phyloP scores from a whole-genome alignment of 768 basidiomycete genomes.

The Xerocomus spinulosus region DNA sequence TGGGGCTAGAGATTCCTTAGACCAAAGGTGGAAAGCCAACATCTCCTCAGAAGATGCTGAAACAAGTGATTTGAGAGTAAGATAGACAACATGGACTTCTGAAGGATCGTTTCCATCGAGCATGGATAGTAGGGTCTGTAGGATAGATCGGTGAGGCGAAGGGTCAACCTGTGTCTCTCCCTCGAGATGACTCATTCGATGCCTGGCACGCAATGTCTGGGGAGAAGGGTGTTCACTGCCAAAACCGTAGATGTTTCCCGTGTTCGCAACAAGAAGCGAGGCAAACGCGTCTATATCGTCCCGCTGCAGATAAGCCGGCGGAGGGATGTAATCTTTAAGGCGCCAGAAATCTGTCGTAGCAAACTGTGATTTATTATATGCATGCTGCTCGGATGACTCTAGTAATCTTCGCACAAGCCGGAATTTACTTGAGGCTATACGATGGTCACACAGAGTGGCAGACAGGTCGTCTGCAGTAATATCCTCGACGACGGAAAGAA shows the following conservation, averaged over 20 bases:
- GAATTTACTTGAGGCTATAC: constrained; percentile 73
- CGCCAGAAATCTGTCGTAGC: constrained; percentile 73
- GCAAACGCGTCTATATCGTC: constrained; percentile 74
- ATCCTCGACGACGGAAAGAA: constrained; percentile 43
- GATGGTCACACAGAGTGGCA: constrained; percentile 50
- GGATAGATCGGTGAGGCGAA: constrained; percentile 46
- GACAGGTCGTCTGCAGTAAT: constrained; percentile 48
- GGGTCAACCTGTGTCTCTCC: constrained; percentile 18
- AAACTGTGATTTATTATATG: constrained; percentile 44
- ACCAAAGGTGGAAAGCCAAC: constrained; percentile 28
- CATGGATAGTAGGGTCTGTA: constrained; percentile 52
- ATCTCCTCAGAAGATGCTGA: constrained; percentile 35
- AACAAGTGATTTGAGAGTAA: constrained; percentile 57
- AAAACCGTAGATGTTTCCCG: constrained; percentile 61
- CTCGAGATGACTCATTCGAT: constrained; percentile 14
- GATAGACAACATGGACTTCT: constrained; percentile 56
- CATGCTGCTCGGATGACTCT: constrained; percentile 38
- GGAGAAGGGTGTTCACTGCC: constrained; percentile 44
- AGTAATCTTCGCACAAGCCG: constrained; percentile 64
- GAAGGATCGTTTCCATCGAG: constrained; percentile 47
- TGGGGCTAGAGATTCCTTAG: constrained; percentile 40
- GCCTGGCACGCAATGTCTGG: constrained; percentile 41
- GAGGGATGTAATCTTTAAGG: constrained; percentile 72
- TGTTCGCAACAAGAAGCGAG: constrained; percentile 52
- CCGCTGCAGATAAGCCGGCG: constrained; percentile 46